Conservation (phyloP, 257 asterid genomes). For the Salvia miltiorrhiza region DNA sequence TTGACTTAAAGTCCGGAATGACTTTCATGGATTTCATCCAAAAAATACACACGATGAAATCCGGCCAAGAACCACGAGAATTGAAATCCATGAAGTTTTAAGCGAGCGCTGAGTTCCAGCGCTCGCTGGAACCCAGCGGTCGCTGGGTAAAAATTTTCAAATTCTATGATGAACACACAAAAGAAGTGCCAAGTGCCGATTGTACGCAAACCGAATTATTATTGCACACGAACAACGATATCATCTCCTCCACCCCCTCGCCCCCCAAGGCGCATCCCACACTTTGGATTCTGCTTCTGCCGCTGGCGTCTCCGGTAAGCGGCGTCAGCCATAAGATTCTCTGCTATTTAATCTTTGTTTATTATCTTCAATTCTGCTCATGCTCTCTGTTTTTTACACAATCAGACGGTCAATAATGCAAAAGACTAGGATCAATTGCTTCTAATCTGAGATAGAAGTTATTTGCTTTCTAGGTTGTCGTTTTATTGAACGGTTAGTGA, state of each 20-base stretch:
- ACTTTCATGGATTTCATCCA: too few relatives aligned
- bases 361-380: neutral
- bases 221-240: neutral
- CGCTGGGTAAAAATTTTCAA: too few relatives aligned
- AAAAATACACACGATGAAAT: too few relatives aligned
- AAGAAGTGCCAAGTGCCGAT: too few relatives aligned
- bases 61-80: too few relatives aligned
- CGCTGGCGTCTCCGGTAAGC: slow-evolving; percentile 31
- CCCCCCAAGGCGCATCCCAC: neutral
- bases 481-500: neutral
- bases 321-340: neutral
- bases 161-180: too few relatives aligned
- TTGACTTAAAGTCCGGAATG: too few relatives aligned
- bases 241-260: neutral
- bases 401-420: neutral
- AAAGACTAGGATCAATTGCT: slow-evolving; percentile 1
- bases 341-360: neutral
- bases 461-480: neutral
- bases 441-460: neutral
- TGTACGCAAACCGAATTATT: slow-evolving; percentile 19
- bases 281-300: neutral
- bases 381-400: neutral
- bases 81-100: too few relatives aligned
- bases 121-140: too few relatives aligned
- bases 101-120: too few relatives aligned